Percentiles rank a stretch among this genome's conserved stretches.
Evolutionary conservation across 768 basidiomycete species (phyloP).

Genomic region (Phylloporus scabripes): DNA sequence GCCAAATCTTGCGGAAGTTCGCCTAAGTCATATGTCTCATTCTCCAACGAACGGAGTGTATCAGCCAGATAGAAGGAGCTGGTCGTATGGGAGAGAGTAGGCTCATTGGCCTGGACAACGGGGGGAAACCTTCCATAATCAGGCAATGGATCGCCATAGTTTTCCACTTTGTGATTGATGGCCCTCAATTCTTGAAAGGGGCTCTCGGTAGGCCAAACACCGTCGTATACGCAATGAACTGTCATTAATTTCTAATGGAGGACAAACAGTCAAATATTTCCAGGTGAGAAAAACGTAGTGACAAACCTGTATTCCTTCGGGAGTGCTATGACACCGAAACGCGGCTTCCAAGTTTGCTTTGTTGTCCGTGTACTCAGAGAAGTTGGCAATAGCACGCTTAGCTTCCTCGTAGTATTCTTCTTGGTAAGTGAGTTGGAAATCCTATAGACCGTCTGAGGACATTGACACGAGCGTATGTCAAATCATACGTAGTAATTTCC

Average conservation of each 20-base stretch:
- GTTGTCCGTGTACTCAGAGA: slow-evolving; percentile 1
- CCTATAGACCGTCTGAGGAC: background rate
- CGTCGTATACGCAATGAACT: slow-evolving; percentile 11
- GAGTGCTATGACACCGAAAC: slow-evolving; percentile 2
- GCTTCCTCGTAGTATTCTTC: background rate
- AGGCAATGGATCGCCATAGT: background rate
- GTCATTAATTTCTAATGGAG: background rate
- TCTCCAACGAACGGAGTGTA: background rate
- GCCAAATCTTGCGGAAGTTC: background rate
- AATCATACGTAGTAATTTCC: slow-evolving; percentile 7
- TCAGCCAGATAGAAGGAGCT: background rate
- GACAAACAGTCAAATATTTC: background rate
- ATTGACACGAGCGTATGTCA: background rate
- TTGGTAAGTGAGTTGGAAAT: slow-evolving; percentile 4
- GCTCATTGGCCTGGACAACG: background rate
- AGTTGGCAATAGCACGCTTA: slow-evolving; percentile 2
- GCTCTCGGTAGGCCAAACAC: background rate
- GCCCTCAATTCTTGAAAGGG: background rate
- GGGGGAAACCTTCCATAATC: background rate
- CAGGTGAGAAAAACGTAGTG: background rate
- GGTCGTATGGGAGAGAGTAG: background rate
- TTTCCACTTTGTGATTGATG: background rate
- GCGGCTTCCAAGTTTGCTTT: slow-evolving; percentile 9
- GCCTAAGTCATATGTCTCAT: background rate
- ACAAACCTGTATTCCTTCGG: slow-evolving; percentile 3